These are phyloP conservation scores for Berberis thunbergii DNA, from an alignment of 164 flowering plant species.

Conservation along the genomic window DNA sequence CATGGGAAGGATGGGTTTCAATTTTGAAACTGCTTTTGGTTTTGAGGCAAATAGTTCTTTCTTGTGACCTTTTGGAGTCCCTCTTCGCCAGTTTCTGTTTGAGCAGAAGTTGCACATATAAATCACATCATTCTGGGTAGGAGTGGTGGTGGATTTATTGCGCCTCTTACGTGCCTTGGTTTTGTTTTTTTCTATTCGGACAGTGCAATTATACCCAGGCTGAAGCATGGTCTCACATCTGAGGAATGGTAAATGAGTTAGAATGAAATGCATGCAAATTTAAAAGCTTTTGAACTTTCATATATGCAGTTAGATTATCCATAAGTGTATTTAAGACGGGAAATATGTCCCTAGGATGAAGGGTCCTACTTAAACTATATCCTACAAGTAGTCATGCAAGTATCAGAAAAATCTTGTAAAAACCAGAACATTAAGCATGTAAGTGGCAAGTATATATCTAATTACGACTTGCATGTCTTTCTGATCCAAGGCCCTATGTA, in stretches of 20 bases:
- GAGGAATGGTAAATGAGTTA: constrained; percentile 9
- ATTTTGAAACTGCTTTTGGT: constrained; percentile 14
- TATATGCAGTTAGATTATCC: no score
- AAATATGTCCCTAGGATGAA: no score
- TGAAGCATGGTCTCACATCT: constrained; percentile 82
- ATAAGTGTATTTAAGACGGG: no score
- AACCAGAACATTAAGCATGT: no score
- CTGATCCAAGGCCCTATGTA: no score
- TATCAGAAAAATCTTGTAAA: no score
- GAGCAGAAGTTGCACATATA: constrained; percentile 71
- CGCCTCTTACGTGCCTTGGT: constrained; percentile 21
- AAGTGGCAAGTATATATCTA: no score
- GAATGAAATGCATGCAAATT: neutral
- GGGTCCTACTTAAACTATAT: no score
- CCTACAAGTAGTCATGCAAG: no score
- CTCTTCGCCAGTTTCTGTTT: constrained; percentile 49
- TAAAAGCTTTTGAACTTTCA: no score
- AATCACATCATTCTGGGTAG: constrained; percentile 47
- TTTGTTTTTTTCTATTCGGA: constrained; percentile 50
- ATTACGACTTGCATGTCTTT: no score
- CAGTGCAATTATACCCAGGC: constrained; percentile 66
- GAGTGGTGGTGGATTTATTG: constrained; percentile 16
- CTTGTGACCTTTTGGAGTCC: constrained; percentile 56
- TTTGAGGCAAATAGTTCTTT: constrained; percentile 38
- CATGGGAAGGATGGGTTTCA: neutral